Evolutionary conservation across 2,329 filamentous ascomycete genomes (phyloP).

Genomic region (Claviceps pusilla): DNA sequence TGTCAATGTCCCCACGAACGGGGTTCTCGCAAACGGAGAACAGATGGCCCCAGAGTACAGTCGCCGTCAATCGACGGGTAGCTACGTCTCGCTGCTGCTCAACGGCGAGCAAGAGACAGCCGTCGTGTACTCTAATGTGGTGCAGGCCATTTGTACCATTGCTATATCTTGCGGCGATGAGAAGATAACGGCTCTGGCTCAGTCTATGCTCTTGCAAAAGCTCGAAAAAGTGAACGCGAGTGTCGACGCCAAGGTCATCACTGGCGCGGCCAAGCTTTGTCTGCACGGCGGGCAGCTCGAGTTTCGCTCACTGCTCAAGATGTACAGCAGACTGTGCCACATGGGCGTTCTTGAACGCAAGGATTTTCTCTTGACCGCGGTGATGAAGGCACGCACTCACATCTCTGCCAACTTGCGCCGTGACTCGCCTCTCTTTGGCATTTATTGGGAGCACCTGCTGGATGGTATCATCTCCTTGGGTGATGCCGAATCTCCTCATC

Average conservation of each 20-base stretch:
- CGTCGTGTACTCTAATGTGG: slow-evolving; percentile 68
- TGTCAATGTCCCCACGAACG: slow-evolving; percentile 36
- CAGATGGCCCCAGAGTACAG: slow-evolving; percentile 31
- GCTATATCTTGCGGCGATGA: slow-evolving; percentile 67
- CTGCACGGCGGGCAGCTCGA: slow-evolving; percentile 65
- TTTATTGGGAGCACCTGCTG: slow-evolving; percentile 72
- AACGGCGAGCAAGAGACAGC: slow-evolving; percentile 66
- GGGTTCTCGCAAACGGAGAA: slow-evolving; percentile 25
- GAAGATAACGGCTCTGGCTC: slow-evolving; percentile 82
- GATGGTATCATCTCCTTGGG: slow-evolving; percentile 83
- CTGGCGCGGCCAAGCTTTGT: slow-evolving; percentile 64
- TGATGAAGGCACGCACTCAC: slow-evolving; percentile 64
- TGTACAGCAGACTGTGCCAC: slow-evolving; percentile 62
- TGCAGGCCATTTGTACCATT: slow-evolving; percentile 89
- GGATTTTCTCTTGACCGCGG: slow-evolving; percentile 50
- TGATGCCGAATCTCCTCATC: slow-evolving; percentile 61
- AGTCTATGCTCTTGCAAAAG: slow-evolving; percentile 95
- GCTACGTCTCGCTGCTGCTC: slow-evolving; percentile 63
- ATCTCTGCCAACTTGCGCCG: slow-evolving; percentile 56
- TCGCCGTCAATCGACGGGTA: slow-evolving; percentile 48
- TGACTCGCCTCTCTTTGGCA: slow-evolving; percentile 61
- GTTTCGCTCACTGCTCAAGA: slow-evolving; percentile 71
- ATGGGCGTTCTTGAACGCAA: slow-evolving; percentile 59
- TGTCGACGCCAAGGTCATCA: slow-evolving; percentile 75
- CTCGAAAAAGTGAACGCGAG: slow-evolving; percentile 66